phyloP scores from a whole-genome alignment of 1,139 yeast genomes.

The Chernovozyma sophiae-reginae region DNA sequence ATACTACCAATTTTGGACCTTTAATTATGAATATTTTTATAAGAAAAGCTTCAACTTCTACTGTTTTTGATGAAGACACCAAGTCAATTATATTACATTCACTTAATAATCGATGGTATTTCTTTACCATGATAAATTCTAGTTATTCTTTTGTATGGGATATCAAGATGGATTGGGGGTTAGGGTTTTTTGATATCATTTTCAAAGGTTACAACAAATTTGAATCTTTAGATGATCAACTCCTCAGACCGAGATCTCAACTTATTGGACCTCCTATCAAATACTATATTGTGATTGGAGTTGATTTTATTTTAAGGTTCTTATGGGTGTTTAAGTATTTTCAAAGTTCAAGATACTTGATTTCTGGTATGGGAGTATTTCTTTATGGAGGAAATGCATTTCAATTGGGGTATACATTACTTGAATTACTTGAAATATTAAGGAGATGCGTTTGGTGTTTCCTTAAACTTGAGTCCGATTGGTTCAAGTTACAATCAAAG shows the following conservation, averaged over 20 bases:
- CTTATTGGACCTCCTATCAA: slow-evolving; percentile 25
- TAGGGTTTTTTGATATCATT: slow-evolving; percentile 46
- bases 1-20: slow-evolving; percentile 64
- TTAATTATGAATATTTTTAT: slow-evolving; percentile 44
- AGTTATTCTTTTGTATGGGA: slow-evolving; percentile 86
- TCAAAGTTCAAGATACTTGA: slow-evolving; percentile 21
- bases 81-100: slow-evolving; percentile 14
- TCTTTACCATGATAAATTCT: slow-evolving; percentile 59
- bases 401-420: slow-evolving; percentile 55
- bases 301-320: slow-evolving; percentile 65
- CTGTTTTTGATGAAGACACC: slow-evolving; percentile 6
- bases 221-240: slow-evolving; percentile 14
- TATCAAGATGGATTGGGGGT: slow-evolving; percentile 81
- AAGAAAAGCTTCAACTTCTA: slow-evolving; percentile 18
- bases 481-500: slow-evolving; percentile 26
- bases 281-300: slow-evolving; percentile 52
- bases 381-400: slow-evolving; percentile 45
- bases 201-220: slow-evolving; percentile 7
- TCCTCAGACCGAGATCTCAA: slow-evolving; percentile 20
- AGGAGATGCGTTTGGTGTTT: slow-evolving; percentile 91
- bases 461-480: slow-evolving; percentile 78
- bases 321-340: slow-evolving; percentile 66
- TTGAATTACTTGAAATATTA: slow-evolving; percentile 69
- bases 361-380: slow-evolving; percentile 16
- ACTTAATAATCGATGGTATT: slow-evolving; percentile 44